Percentiles rank a stretch among this genome's conserved stretches.
These are phyloP conservation scores for Halophytophthora polymorphica DNA, from an alignment of 352 stramenopile genomes.

Conservation along the genomic window DNA sequence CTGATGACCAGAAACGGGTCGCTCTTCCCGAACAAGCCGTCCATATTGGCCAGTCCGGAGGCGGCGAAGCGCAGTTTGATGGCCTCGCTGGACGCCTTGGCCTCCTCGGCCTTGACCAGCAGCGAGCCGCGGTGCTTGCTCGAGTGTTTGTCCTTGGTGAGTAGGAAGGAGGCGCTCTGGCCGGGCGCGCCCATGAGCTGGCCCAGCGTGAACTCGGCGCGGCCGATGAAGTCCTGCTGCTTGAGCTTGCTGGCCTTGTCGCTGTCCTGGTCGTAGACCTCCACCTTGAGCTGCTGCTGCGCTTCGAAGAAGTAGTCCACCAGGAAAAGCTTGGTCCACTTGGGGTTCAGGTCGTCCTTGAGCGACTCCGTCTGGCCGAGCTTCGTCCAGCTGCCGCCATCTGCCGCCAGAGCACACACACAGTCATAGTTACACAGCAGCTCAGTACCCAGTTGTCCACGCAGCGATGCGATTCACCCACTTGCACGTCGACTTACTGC, in stretches of 20 bases:
- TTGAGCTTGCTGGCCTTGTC: conserved; percentile 47
- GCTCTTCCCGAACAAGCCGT: conserved; percentile 64
- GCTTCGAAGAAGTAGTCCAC: conserved; percentile 84
- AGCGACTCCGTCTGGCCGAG: conserved; percentile 78
- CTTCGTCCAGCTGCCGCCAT: conserved; percentile 59
- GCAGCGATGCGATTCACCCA: neutral
- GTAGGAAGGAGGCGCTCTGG: conserved; percentile 54
- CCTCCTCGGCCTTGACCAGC: conserved; percentile 58
- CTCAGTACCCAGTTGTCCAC: too few relatives aligned
- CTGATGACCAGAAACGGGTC: conserved; percentile 61
- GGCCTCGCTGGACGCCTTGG: conserved; percentile 46
- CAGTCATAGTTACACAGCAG: neutral
- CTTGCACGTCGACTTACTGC: conserved; percentile 17
- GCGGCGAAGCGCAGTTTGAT: conserved; percentile 46
- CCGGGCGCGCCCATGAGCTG: conserved; percentile 76
- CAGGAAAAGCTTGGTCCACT: conserved; percentile 78
- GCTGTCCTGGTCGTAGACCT: conserved; percentile 87
- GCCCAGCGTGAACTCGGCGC: conserved; percentile 69
- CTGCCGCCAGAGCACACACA: conserved; percentile 6
- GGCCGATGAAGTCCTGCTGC: conserved; percentile 76
- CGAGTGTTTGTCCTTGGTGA: conserved; percentile 40
- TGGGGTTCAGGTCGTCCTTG: conserved; percentile 71
- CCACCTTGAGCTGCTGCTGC: conserved; percentile 82
- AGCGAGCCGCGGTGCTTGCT: conserved; percentile 47
- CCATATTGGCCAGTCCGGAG: conserved; percentile 53